Evolutionary conservation across 2,329 filamentous ascomycete genomes (phyloP), one percentile per base, ranked within the genome.

Genomic region (Fusarium cicatricum): DNA sequence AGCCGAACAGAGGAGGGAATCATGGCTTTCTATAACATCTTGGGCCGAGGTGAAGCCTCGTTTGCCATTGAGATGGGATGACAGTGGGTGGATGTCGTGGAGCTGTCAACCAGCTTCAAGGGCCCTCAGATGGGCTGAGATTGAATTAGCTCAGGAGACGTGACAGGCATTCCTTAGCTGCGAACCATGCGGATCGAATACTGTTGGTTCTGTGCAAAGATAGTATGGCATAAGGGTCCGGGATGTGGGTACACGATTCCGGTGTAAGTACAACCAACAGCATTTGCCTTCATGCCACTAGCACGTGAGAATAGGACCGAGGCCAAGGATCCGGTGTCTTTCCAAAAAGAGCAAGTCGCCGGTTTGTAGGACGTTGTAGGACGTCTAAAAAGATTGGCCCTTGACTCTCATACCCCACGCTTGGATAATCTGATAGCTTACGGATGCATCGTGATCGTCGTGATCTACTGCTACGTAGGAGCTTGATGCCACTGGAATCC

Each of bases 391-490:
- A 32, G 43, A 15, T n/a, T 46, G 34, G 16, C 12, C 29, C 41
- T 33, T 33, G 17, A 12, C 29, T 15, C 11, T 26, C 23, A 26
- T 8, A 7, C 9, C 23, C 9, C 12, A 37, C 37, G 14, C 21
- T 37, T 23, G 16, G 32, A 19, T 15, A 15, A 7, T 7, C 21
- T 23, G 21, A 23, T 46, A 37, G 43, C 37, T 46, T 15, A 23
- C 29, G 43, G 43, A 38, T 37, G 43, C 37, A 46, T 28, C 16
- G 43, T 31, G n/a, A n/a, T n/a, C n/a, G n/a, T n/a, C n/a, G n/a
- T n/a, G n/a, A n/a, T n/a, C n/a, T n/a, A n/a, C n/a, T n/a, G n/a
- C n/a, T n/a, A n/a, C n/a, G n/a, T n/a, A n/a, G n/a, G n/a, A 21
- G 33, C 21, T 23, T 23, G 21, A 23, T 4, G 3, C 33, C 29